Percentiles rank a stretch among this genome's conserved stretches.
These are phyloP conservation scores for Candida ponderosae DNA, from an alignment of 805 yeast genomes.

Conservation along the genomic window DNA sequence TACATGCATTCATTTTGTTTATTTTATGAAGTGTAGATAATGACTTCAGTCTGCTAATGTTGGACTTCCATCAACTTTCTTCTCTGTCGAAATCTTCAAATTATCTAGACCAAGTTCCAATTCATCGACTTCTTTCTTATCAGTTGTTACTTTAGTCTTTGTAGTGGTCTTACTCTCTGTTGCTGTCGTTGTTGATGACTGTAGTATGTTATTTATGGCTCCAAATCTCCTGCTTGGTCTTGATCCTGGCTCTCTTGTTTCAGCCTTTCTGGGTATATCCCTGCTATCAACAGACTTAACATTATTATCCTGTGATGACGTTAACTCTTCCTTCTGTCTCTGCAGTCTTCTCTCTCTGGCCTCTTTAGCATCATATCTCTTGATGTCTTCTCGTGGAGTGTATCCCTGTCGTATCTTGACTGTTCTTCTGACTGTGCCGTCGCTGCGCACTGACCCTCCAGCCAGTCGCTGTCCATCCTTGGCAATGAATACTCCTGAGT, in stretches of 20 bases:
- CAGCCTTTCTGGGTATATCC: neutral
- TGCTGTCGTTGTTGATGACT: neutral
- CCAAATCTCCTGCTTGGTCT: neutral
- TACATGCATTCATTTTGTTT: no score
- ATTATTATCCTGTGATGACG: no score
- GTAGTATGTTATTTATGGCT: neutral
- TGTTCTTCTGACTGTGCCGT: constrained; percentile 17
- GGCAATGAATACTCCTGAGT: neutral
- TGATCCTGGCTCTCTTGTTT: neutral
- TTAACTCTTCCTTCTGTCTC: neutral
- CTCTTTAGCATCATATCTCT: constrained; percentile 10
- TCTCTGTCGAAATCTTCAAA: no score
- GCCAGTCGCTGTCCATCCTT: constrained; percentile 6
- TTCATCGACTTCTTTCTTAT: no score
- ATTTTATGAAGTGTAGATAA: no score
- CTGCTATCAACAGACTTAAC: no score
- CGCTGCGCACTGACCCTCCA: constrained; percentile 19
- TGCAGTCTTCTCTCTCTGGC: constrained; percentile 2
- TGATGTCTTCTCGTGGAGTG: constrained; percentile 14
- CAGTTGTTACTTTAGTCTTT: no score
- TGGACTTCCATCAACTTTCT: no score
- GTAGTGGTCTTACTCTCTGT: no score
- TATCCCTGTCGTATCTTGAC: constrained; percentile 17
- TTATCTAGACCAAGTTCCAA: no score
- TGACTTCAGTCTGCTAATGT: no score